Evolutionary conservation across 352 stramenopile species (phyloP).

Genomic region (Salisapilia sapeloensis): DNA sequence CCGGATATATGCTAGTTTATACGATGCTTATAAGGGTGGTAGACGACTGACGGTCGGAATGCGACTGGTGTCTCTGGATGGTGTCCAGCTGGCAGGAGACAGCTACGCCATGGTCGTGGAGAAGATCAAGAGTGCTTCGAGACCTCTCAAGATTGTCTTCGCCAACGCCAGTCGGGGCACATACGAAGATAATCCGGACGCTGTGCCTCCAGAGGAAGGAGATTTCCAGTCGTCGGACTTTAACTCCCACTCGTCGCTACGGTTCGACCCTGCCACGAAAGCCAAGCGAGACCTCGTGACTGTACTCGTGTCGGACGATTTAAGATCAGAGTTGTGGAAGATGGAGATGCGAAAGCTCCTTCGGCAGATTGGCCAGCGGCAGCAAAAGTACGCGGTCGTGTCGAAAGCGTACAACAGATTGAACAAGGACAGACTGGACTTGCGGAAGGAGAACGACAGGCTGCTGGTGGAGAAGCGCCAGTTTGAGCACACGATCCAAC

Average conservation of each 20-base stretch:
- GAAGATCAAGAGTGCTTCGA: conserved; percentile 47
- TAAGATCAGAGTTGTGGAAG: conserved; percentile 72
- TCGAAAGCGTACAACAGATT: conserved; percentile 49
- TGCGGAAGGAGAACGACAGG: conserved; percentile 61
- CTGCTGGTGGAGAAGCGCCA: conserved; percentile 54
- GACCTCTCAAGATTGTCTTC: conserved; percentile 65
- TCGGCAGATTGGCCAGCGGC: conserved; percentile 21
- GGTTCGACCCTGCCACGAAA: conserved; percentile 15
- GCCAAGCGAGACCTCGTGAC: conserved; percentile 71
- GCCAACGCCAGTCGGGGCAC: conserved; percentile 67
- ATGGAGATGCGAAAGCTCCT: conserved; percentile 76
- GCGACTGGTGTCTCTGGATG: conserved; percentile 67
- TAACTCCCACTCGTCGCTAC: too few species aligned
- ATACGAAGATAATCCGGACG: conserved; percentile 46
- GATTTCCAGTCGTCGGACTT: conserved; percentile 37
- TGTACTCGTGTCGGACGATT: conserved; percentile 59
- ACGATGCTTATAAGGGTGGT: not conserved
- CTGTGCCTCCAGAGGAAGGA: conserved; percentile 2
- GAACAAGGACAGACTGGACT: conserved; percentile 32
- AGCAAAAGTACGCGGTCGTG: conserved; percentile 59
- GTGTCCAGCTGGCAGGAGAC: conserved; percentile 39
- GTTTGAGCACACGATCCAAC: conserved; percentile 60
- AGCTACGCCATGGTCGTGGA: conserved; percentile 75
- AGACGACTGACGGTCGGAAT: conserved; percentile 67
- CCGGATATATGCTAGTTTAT: not conserved